Conservation (phyloP, 768 basidiomycete genomes). For the Leucocoprinus leucothites region DNA sequence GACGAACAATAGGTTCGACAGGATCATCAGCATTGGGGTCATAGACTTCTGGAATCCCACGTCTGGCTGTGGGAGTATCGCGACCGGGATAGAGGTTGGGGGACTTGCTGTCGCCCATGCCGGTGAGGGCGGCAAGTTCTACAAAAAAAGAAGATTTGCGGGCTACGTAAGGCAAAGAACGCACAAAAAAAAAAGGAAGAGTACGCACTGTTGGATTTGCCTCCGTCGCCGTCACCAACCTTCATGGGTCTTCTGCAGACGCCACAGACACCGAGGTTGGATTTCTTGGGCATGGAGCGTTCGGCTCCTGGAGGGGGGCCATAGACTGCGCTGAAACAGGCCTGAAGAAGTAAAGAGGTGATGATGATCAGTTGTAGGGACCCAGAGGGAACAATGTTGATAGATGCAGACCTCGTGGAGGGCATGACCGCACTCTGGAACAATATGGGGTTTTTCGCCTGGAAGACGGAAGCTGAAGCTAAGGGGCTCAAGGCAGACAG, state of each 20-base stretch:
- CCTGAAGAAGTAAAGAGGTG: constrained; percentile 42
- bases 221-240: constrained; percentile 81
- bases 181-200: constrained; percentile 11
- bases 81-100: constrained; percentile 67
- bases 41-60: constrained; percentile 38
- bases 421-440: constrained; percentile 96
- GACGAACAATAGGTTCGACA: constrained; percentile 54
- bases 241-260: constrained; percentile 98
- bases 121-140: constrained; percentile 95
- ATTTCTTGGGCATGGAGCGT: constrained; percentile 57
- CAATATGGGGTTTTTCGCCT: constrained; percentile 96
- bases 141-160: constrained; percentile 10
- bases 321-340: constrained; percentile 96
- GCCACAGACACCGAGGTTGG: constrained; percentile 92
- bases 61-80: constrained; percentile 51
- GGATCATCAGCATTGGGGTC: constrained; percentile 88
- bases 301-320: constrained; percentile 73
- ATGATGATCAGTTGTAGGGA: constrained; percentile 5
- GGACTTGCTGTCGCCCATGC: constrained; percentile 67
- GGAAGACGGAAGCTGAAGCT: constrained; percentile 90
- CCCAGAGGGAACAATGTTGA: constrained; percentile 4
- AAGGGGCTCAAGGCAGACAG: constrained; percentile 94
- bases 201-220: constrained; percentile 83
- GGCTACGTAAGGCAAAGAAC: constrained; percentile 1
- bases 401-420: constrained; percentile 78